Evolutionary conservation across 2,329 filamentous ascomycete species (phyloP).

Genomic region (Fusarium metavorans): DNA sequence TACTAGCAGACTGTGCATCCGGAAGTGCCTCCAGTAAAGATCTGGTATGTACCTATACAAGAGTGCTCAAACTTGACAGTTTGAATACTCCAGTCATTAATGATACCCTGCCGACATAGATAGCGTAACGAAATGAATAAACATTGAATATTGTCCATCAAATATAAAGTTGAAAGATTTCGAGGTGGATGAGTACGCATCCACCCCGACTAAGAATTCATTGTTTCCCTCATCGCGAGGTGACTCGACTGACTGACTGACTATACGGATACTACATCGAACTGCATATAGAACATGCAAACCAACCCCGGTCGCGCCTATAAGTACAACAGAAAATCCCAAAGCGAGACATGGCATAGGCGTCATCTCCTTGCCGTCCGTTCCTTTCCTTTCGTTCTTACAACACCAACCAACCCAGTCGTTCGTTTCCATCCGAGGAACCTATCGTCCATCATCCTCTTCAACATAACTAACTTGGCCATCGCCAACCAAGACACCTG

Average conservation of each 20-base stretch:
- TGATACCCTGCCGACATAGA: slow-evolving; percentile 21
- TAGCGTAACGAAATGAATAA: background rate
- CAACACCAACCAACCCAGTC: background rate
- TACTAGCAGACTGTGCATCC: slow-evolving; percentile 14
- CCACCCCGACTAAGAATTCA: slow-evolving; percentile 20
- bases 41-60: background rate
- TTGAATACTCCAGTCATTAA: slow-evolving; percentile 2
- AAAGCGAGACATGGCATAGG: slow-evolving; percentile 6
- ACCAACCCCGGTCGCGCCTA: slow-evolving; percentile 29
- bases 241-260: background rate
- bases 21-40: background rate
- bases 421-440: slow-evolving; percentile 7
- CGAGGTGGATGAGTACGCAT: slow-evolving; percentile 16
- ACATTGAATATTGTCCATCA: background rate
- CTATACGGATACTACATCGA: slow-evolving; percentile 20
- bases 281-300: slow-evolving; percentile 17
- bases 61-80: background rate
- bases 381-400: background rate
- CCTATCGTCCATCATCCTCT: slow-evolving; percentile 5
- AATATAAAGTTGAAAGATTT: background rate
- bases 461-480: background rate
- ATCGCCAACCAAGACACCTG: background rate
- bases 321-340: slow-evolving; percentile 41
- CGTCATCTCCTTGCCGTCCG: background rate
- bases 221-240: slow-evolving; percentile 32